These are phyloP conservation scores for Saccharum officinarum DNA, from an alignment of 176 grass and related monocot genomes.

Conservation along the genomic window DNA sequence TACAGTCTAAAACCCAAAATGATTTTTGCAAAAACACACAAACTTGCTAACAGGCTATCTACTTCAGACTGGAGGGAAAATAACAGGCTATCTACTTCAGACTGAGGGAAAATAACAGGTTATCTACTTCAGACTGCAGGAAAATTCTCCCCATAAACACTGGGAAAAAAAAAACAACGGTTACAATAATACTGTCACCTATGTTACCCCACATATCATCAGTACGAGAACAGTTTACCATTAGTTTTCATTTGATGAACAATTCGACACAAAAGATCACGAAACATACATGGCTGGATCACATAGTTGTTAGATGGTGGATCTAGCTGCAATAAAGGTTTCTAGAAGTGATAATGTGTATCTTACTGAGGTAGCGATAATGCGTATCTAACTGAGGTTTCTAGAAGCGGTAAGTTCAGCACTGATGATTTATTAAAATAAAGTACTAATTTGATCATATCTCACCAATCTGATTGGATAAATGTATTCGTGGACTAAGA, in stretches of 20 bases:
- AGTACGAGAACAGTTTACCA: background rate
- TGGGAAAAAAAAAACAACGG: background rate
- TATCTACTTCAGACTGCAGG: background rate
- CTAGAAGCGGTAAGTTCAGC: background rate
- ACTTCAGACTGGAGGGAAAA: background rate
- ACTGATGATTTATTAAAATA: background rate
- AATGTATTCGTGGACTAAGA: background rate
- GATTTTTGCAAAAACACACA: background rate
- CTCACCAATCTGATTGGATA: background rate
- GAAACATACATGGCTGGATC: background rate
- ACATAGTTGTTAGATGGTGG: background rate
- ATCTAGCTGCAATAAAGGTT: background rate
- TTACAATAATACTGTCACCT: background rate
- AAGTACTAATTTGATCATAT: background rate
- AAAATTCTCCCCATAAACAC: background rate
- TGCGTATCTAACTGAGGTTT: background rate
- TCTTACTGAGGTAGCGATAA: background rate
- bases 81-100: background rate
- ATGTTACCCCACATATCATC: background rate
- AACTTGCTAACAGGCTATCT: background rate
- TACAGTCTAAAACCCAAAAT: background rate
- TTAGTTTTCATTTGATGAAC: background rate
- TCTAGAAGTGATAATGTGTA: background rate
- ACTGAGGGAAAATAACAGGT: background rate
- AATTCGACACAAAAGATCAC: background rate